Base-by-base conservation (phyloP, 192 early-diverging fungal genomes). In the Coemansia javaensis region DNA sequence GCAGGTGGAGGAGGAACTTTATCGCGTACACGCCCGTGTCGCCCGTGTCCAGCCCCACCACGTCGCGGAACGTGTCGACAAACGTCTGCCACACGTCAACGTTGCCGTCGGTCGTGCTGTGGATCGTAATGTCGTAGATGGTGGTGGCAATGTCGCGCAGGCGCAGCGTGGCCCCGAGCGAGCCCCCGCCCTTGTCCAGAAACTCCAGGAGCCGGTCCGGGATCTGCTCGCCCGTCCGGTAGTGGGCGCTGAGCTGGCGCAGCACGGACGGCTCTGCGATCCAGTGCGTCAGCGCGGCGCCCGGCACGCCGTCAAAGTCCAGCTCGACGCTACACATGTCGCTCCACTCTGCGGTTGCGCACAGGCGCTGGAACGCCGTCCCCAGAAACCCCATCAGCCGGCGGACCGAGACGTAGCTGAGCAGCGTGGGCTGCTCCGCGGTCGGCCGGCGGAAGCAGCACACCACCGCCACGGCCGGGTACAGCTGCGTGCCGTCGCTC, bases 301-400 rank as follows among this genome's bases (percentile, higher is more conserved):
- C 79, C 9, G 89, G 87, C 11, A 81, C 84, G 59, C 88, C 85
- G 16, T 84, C 71, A 58, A 90, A 90, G 50, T 90, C 89, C 34
- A 76, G 56, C 44, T 86, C 83, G 15, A 85, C 58, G 25, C 55
- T 45, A 3, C 80, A 85, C 17, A 82, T 81, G 23, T 85, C 80
- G 27, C 82, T 69, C 32, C 70, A 83, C 53, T 79, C 81, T 2
- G 85, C 85, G 20, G 75, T 53, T 40, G 79, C 77, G 55, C 82
- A 86, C 14, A 88, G 15, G 13, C 59, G 58, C 56, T 57, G 59
- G 30, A 79, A 78, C 7, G 66, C 70, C 40, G 80, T 75, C 22
- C 84, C 88, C 61, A 90, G 75, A 48, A 85, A 81, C 50, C 84
- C 81, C 69, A 86, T 86, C 31, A 83, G 79, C 8, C 80, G 84